Conservation (phyloP, 305 asterid genomes). For the Andrographis paniculata region DNA sequence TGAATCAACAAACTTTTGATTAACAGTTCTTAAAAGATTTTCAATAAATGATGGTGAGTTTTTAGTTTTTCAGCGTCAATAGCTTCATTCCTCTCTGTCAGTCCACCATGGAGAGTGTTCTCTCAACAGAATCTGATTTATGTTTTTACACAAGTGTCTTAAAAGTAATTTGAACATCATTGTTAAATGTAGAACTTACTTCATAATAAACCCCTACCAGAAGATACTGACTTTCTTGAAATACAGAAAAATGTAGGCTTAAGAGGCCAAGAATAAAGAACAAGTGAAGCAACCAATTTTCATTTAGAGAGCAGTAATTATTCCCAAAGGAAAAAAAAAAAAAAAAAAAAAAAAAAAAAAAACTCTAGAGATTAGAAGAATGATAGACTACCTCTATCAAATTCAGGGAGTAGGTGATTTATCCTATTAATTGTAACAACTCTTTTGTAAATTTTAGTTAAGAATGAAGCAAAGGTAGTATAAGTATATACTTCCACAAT, state of each 20-base stretch:
- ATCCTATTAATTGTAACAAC: not conserved
- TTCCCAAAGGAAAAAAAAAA: too few relatives aligned
- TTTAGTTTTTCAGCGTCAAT: too few relatives aligned
- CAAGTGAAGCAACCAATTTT: too few relatives aligned
- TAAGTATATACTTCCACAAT: not conserved
- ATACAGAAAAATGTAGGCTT: not conserved
- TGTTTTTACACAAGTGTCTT: not conserved
- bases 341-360: too few relatives aligned
- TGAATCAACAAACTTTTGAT: too few relatives aligned
- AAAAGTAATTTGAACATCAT: slow-evolving; percentile 3
- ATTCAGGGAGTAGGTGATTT: not conserved
- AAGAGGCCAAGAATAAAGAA: not conserved
- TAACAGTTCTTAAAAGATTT: too few relatives aligned
- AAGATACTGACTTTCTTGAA: not conserved
- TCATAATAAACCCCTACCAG: not conserved
- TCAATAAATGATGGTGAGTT: too few relatives aligned
- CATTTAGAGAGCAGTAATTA: not conserved
- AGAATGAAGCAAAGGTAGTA: not conserved
- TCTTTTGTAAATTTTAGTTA: not conserved
- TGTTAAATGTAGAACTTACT: not conserved
- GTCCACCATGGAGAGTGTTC: too few relatives aligned
- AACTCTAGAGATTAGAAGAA: too few relatives aligned
- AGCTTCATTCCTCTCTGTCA: too few relatives aligned
- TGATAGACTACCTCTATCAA: too few relatives aligned
- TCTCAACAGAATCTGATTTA: too few relatives aligned